These are phyloP conservation scores for Rhinocladiella similis DNA, from an alignment of 2,329 filamentous ascomycete species.

Conservation along the genomic window DNA sequence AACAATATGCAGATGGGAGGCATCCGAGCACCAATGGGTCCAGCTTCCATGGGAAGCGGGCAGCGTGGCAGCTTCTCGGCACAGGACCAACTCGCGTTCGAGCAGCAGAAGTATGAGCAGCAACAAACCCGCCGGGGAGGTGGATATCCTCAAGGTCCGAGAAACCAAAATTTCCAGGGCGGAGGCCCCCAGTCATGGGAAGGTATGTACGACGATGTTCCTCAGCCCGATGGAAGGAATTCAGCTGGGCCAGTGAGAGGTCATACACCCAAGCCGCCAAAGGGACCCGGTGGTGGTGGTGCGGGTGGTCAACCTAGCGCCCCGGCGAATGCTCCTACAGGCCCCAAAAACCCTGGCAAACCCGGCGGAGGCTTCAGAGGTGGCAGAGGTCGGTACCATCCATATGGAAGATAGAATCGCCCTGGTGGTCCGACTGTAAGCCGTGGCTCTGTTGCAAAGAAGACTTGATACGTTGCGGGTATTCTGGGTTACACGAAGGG, in stretches of 20 bases:
- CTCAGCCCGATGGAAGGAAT: conserved; percentile 67
- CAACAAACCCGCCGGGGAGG: conserved; percentile 61
- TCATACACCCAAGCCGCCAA: conserved; percentile 42
- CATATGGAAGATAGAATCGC: conserved; percentile 57
- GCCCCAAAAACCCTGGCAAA: conserved; percentile 90
- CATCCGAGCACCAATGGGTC: conserved; percentile 24
- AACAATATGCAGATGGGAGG: conserved; percentile 34
- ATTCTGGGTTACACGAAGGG: no score
- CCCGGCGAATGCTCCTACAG: conserved; percentile 84
- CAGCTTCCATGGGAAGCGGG: conserved; percentile 41
- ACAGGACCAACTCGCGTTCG: conserved; percentile 72
- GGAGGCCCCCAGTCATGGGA: conserved; percentile 84
- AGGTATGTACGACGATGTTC: conserved; percentile 96
- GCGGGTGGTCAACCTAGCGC: conserved; percentile 49
- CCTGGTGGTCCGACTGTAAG: neutral
- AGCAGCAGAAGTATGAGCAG: conserved; percentile 76
- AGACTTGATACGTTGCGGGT: neutral
- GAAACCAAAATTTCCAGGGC: conserved; percentile 25
- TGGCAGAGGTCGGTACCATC: conserved; percentile 79
- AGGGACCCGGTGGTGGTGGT: conserved; percentile 50
- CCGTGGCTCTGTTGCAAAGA: neutral
- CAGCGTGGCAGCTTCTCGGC: conserved; percentile 61
- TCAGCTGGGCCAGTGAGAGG: conserved; percentile 41
- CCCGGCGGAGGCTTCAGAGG: conserved; percentile 92
- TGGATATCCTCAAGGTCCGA: conserved; percentile 18